A percentile compares a stretch with the other conserved stretches of the same genome.
Conservation (phyloP, 352 stramenopile species). For the Pseudoperonospora humuli region DNA sequence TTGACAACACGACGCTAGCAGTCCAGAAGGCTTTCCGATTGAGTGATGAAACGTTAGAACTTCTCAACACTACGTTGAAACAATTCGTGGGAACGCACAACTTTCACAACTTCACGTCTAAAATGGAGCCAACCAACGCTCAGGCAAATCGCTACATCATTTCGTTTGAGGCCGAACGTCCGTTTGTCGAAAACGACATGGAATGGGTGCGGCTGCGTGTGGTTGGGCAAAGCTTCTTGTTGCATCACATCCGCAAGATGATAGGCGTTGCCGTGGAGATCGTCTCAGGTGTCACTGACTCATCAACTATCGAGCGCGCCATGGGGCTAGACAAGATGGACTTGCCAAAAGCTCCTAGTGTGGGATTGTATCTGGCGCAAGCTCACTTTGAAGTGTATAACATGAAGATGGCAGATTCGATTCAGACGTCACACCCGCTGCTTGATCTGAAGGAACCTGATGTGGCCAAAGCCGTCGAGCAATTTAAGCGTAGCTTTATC, state of each 20-base stretch:
- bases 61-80: slow-evolving; percentile 47
- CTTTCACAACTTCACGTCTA: slow-evolving; percentile 97
- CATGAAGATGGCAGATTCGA: slow-evolving; percentile 56
- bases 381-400: slow-evolving; percentile 86
- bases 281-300: slow-evolving; percentile 45
- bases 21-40: slow-evolving; percentile 72
- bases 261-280: slow-evolving; percentile 80
- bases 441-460: slow-evolving; percentile 52
- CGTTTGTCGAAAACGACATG: slow-evolving; percentile 83
- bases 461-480: slow-evolving; percentile 46
- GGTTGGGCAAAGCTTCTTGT: slow-evolving; percentile 93
- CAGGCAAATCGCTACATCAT: slow-evolving; percentile 90
- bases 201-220: slow-evolving; percentile 95
- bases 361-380: slow-evolving; percentile 80
- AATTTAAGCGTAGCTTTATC: slow-evolving; percentile 75
- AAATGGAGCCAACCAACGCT: slow-evolving; percentile 72
- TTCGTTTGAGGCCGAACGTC: slow-evolving; percentile 73
- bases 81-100: slow-evolving; percentile 87
- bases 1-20: slow-evolving; percentile 53
- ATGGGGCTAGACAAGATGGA: slow-evolving; percentile 81
- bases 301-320: slow-evolving; percentile 44
- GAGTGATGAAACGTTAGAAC: slow-evolving; percentile 36
- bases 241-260: slow-evolving; percentile 99
- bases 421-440: slow-evolving; percentile 58
- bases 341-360: slow-evolving; percentile 76